Base-by-base conservation (phyloP, 2,329 filamentous ascomycete species). In the Hypoxylon sp. region DNA sequence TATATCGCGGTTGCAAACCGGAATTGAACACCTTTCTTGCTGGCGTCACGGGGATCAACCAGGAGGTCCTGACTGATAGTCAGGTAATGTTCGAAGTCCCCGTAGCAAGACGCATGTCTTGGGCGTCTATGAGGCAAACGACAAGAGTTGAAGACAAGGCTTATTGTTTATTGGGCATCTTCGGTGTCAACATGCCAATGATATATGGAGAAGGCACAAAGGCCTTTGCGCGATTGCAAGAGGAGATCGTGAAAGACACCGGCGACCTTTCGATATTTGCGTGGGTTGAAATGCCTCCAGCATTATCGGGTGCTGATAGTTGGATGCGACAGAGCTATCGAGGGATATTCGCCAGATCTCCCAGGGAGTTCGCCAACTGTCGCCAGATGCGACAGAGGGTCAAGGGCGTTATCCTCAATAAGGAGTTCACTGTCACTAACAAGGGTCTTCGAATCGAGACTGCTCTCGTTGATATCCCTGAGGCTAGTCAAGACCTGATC, bases 121-220 rank as follows among this genome's bases (percentile, higher is more conserved):
- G 74, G 74, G 73, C 72, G 0, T 65, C 73, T 0, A 65, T 48
- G n/a, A 64, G 75, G 2, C 44, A 69, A 39, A 77, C 73, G 0
- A 73, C 69, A 0, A 62, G 71, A 1, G 44, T 70, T 1, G 75
- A 77, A 50, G 73, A 76, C 39, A 64, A 68, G 48, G 73, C 73
- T 4, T 77, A 74, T 44, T 72, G 73, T 17, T 68, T 76, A 1
- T 48, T 76, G 2, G 75, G 75, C 0, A 68, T 76, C 24, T 70
- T 74, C 15, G 68, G 67, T 11, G 66, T 77, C 37, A 72, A 71
- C 53, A 72, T 76, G 73, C 71, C 73, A 0, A 53, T 74, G 8
- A 15, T 76, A 6, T 76, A 76, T 35, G 74, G 74, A 2, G 75
- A 76, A 58, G 71, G 72, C 24, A 17, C 37, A 17, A 73, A 69